These are phyloP conservation scores for Chernovozyma aurita DNA, from an alignment of 1,139 yeast genomes.

Conservation along the genomic window DNA sequence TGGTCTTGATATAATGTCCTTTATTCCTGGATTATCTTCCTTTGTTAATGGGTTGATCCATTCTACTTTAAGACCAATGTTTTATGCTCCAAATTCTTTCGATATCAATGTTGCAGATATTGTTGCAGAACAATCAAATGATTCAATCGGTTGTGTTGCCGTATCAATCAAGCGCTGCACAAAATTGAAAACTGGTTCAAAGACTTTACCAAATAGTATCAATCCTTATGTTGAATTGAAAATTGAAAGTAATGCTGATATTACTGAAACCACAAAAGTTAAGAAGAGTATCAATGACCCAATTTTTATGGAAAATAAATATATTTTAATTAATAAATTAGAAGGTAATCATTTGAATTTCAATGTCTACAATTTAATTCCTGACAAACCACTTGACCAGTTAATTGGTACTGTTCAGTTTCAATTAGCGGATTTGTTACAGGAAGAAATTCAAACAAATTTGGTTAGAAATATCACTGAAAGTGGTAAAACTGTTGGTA, in stretches of 20 bases:
- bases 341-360: slow-evolving; percentile 52
- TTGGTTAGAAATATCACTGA: slow-evolving; percentile 34
- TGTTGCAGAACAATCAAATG: slow-evolving; percentile 57
- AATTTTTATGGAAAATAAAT: slow-evolving; percentile 61
- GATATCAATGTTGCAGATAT: slow-evolving; percentile 72
- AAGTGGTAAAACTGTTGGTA: slow-evolving; percentile 59
- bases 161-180: slow-evolving; percentile 54
- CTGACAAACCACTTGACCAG: slow-evolving; percentile 50
- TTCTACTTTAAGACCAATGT: slow-evolving; percentile 66
- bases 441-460: slow-evolving; percentile 37
- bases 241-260: slow-evolving; percentile 40
- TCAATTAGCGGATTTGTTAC: slow-evolving; percentile 56
- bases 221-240: slow-evolving; percentile 58
- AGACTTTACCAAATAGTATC: slow-evolving; percentile 40
- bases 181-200: slow-evolving; percentile 39
- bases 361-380: slow-evolving; percentile 47
- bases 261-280: slow-evolving; percentile 49
- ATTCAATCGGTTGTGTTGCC: slow-evolving; percentile 65
- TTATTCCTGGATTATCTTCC: slow-evolving; percentile 74
- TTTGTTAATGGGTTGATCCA: slow-evolving; percentile 69
- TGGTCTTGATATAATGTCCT: slow-evolving; percentile 78
- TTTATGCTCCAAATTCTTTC: slow-evolving; percentile 78
- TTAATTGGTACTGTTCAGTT: slow-evolving; percentile 54
- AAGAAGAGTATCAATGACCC: slow-evolving; percentile 56
- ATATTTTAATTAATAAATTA: slow-evolving; percentile 53